A percentile compares a stretch with the other conserved stretches of the same genome.
These are phyloP conservation scores for Syzygium jambos DNA, from an alignment of 345 rosid species.

Conservation along the genomic window DNA sequence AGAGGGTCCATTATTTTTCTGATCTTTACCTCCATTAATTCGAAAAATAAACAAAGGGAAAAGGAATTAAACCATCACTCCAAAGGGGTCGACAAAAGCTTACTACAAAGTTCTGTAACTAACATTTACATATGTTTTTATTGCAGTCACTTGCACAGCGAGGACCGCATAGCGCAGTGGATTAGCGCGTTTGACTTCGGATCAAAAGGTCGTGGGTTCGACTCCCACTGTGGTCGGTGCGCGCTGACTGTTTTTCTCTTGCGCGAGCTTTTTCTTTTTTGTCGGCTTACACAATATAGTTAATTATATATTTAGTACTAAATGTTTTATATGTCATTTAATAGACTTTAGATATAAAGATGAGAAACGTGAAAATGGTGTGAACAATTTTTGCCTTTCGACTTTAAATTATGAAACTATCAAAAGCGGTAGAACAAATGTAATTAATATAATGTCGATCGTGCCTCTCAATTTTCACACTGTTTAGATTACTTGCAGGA, in stretches of 20 bases:
- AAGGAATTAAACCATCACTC: not conserved
- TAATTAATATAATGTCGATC: not conserved
- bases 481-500: not conserved
- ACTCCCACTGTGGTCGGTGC: constrained; percentile 25
- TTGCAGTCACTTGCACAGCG: fast-evolving
- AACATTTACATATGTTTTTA: not conserved
- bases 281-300: not conserved
- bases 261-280: not conserved
- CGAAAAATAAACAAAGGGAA: not conserved
- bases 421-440: not conserved
- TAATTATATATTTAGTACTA: too few species aligned
- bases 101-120: too few species aligned
- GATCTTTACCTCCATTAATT: not conserved
- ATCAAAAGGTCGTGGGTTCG: constrained; percentile 51
- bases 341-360: not conserved
- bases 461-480: not conserved
- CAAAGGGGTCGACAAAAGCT: too few species aligned
- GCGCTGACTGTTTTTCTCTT: fast-evolving
- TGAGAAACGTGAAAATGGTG: not conserved
- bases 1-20: not conserved
- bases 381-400: not conserved
- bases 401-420: not conserved
- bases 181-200: constrained; percentile 47
- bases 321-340: too few species aligned
- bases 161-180: constrained; percentile 56